Evolutionary conservation across 306 rosid genomes (phyloP), one percentile per base, ranked within the genome.

Genomic region (Dryas alaskensis): DNA sequence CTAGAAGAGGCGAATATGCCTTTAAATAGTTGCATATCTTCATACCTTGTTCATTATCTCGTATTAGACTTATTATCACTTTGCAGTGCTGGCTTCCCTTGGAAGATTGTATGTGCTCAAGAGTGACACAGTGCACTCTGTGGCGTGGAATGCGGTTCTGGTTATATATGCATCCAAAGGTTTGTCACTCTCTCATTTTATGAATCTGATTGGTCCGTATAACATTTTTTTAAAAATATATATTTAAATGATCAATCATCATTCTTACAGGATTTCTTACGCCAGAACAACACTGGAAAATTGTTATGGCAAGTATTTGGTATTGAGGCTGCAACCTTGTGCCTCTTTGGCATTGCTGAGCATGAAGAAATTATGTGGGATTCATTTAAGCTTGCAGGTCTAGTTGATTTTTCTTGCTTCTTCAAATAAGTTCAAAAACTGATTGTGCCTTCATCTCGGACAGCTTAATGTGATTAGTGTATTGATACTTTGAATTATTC

Each of bases 91-190:
- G 98, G 98, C 97, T 93, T 65, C 85, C 97, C 44, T 51, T 62
- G 75, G 94, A 91, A 86, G 98, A 93, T 79, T 93, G 97, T 55
- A 91, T 91, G 94, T 93, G 98, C 76, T 86, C 87, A 2, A 82
- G 86, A 76, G 59, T 93, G 46, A 63, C 78, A 37, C 83, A 86
- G 10, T 81, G 82, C 73, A 69, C 76, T 71, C 88, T 89, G 10
- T 88, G 87, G 90, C 80, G 70, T 52, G 86, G 92, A 84, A 75
- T 92, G 44, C 84, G 82, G 76, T 89, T 93, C 74, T 93, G 98
- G 98, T 54, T 93, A 84, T 93, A 93, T 69, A 93, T 93, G 98
- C 98, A 93, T 84, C 98, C 97, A 45, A 91, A 91, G 97, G 97
- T 91, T 59, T 80, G 42, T 74, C 65, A 70, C 51, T 60, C 52